Base-by-base conservation (phyloP, 805 yeast species). In the Saccharomyces jurei region DNA sequence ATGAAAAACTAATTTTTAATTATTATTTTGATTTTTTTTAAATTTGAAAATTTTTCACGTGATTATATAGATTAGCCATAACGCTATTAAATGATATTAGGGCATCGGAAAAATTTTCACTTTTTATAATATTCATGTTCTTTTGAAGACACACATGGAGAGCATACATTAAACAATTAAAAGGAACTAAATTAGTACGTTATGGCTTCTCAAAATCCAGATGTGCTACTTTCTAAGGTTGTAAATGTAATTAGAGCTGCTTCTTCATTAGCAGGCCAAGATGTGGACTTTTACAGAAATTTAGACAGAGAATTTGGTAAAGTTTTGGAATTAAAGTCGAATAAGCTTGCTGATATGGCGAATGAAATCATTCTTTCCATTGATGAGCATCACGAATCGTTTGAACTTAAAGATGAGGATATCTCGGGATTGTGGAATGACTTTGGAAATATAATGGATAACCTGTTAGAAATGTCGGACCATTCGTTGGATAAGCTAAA, bases 401-500 rank as follows among this genome's bases (percentile, higher is more conserved):
- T 71, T 3, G 60, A 63, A 2, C 56, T 50, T 0, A 81, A 79
- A 1, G 73, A 74, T 26, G 82, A 77, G 1, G 72, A 74, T 8
- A 60, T 83, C 1, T 66, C 71, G 3, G 75, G 73, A 9, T 72
- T 77, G 29, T 87, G 96, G 96, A 78, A 79, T 49, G 71, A 74
- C 25, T 70, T 91, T 1, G 77, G 85, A 41, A 79, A 82, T 58
- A 68, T 81, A 0, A 66, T 91, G 51, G 98, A 92, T 61, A 70
- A 75, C 21, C 68, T 88, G 36, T 81, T 88, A 58, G 99, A 92
- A 65, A 86, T 81, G 58, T 75, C 88, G 1, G 97, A 90, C 64
- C 76, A 82, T 49, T 79, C 84, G 1, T 72, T 86, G 50, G 95
- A 87, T 63, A 71, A 54, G 57, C 56, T 67, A 49, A 63, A 58